phyloP scores from a whole-genome alignment of 306 rosid genomes.

The Fragaria iinumae region DNA sequence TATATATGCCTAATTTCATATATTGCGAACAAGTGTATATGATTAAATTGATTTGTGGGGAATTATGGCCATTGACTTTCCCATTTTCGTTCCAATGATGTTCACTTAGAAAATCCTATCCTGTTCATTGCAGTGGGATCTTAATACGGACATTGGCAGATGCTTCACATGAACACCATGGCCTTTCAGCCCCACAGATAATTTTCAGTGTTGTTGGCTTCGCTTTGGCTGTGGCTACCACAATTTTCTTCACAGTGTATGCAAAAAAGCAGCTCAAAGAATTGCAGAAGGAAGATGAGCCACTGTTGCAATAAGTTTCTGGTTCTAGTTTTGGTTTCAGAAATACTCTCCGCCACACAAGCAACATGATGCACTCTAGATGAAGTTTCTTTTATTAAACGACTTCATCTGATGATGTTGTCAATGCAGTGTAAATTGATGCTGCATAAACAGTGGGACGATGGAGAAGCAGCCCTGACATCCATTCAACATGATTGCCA shows the following conservation, averaged over 20 bases:
- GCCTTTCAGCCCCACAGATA: constrained; percentile 58
- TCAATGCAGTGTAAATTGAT: constrained; percentile 29
- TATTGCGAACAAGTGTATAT: not conserved
- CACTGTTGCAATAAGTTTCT: constrained; percentile 44
- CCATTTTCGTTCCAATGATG: not conserved
- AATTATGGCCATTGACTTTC: not conserved
- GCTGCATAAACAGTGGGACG: constrained; percentile 16
- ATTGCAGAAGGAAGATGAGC: constrained; percentile 49
- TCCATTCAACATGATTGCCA: constrained; percentile 31
- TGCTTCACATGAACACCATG: constrained; percentile 49
- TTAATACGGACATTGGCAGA: constrained; percentile 69
- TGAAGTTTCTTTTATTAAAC: constrained; percentile 40
- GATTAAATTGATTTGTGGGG: not conserved
- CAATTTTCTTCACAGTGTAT: constrained; percentile 60
- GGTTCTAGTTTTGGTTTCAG: constrained; percentile 17
- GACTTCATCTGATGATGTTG: constrained; percentile 38
- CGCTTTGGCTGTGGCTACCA: constrained; percentile 48
- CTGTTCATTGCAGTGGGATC: constrained; percentile 60
- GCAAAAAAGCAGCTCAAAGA: constrained; percentile 58
- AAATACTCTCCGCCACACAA: constrained; percentile 3
- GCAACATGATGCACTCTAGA: constrained; percentile 23
- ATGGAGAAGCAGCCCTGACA: constrained; percentile 25
- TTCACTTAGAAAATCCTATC: not conserved
- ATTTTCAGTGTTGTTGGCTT: constrained; percentile 57
- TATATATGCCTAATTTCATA: not conserved